These are phyloP conservation scores for Colletotrichum sansevieriae DNA, from an alignment of 2,329 filamentous ascomycete species.

Conservation along the genomic window DNA sequence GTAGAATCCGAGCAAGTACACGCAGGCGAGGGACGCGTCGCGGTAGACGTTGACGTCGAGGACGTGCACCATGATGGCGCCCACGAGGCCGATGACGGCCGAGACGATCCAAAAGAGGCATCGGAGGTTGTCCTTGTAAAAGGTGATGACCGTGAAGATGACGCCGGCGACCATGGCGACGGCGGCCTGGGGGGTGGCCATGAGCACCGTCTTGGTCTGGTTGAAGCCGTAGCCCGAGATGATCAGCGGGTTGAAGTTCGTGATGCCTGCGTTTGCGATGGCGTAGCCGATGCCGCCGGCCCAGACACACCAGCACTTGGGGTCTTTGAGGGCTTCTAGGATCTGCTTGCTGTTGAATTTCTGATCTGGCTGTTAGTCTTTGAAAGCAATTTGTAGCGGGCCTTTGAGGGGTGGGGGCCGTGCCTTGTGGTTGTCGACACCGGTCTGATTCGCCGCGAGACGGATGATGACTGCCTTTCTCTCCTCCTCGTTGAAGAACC, in stretches of 20 bases:
- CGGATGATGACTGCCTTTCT: slow-evolving; percentile 76
- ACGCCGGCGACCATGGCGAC: slow-evolving; percentile 48
- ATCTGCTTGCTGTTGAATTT: slow-evolving; percentile 79
- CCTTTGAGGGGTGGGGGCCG: not conserved
- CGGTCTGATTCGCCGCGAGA: slow-evolving; percentile 80
- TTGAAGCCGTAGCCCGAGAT: slow-evolving; percentile 72
- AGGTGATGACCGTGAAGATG: slow-evolving; percentile 44
- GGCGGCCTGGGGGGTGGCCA: slow-evolving; percentile 51
- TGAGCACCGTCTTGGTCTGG: slow-evolving; percentile 61
- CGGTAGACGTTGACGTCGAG: slow-evolving; percentile 42
- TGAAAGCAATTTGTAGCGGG: too few species aligned
- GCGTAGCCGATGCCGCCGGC: slow-evolving; percentile 72
- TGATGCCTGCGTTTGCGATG: slow-evolving; percentile 77
- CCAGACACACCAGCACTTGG: slow-evolving; percentile 71
- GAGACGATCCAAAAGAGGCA: slow-evolving; percentile 49
- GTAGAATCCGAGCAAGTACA: slow-evolving; percentile 52
- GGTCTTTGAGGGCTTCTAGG: slow-evolving; percentile 62
- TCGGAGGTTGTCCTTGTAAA: slow-evolving; percentile 48
- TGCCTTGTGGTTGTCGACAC: slow-evolving; percentile 71
- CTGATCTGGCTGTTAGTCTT: slow-evolving; percentile 51
- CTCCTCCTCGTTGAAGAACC: slow-evolving; percentile 73
- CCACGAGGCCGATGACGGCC: slow-evolving; percentile 44
- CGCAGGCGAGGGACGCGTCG: slow-evolving; percentile 47
- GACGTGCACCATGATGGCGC: slow-evolving; percentile 46
- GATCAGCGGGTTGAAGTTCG: slow-evolving; percentile 74